Conservation (phyloP, 179 eudicot species). For the Silene coronaria region DNA sequence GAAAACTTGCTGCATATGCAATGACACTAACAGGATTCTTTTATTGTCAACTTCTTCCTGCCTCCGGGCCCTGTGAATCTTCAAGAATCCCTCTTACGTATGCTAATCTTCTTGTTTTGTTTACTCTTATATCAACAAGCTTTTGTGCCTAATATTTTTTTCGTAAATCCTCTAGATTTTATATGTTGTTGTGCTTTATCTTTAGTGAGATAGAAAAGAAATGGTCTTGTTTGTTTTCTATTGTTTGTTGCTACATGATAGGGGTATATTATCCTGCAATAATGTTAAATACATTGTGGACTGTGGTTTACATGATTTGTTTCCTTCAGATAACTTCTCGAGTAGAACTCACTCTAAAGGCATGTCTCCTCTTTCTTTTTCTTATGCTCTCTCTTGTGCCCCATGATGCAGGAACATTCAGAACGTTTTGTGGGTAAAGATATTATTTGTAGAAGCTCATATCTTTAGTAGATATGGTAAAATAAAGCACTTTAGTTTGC, state of each 20-base stretch:
- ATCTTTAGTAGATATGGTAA: neutral
- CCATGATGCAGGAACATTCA: neutral
- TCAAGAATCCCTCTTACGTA: constrained; percentile 40
- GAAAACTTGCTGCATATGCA: constrained; percentile 76
- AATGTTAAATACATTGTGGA: neutral
- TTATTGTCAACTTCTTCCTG: constrained; percentile 57
- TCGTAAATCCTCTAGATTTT: neutral
- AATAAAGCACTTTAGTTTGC: neutral
- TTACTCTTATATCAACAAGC: neutral
- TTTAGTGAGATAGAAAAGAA: neutral
- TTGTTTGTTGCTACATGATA: neutral
- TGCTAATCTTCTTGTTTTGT: constrained; percentile 23
- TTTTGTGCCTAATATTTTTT: neutral
- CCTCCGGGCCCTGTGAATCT: constrained; percentile 34
- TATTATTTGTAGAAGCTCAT: neutral
- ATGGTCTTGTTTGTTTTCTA: neutral
- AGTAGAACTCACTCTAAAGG: neutral
- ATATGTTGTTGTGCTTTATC: neutral
- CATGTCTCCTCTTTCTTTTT: neutral
- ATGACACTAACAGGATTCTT: constrained; percentile 75
- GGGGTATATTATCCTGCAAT: neutral
- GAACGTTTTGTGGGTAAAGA: neutral
- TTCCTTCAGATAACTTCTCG: neutral
- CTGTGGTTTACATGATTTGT: neutral
- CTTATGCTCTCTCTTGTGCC: neutral